Evolutionary conservation across 441 rosid species (phyloP), one percentile per base, ranked within the genome.

Genomic region (California macrophylla): DNA sequence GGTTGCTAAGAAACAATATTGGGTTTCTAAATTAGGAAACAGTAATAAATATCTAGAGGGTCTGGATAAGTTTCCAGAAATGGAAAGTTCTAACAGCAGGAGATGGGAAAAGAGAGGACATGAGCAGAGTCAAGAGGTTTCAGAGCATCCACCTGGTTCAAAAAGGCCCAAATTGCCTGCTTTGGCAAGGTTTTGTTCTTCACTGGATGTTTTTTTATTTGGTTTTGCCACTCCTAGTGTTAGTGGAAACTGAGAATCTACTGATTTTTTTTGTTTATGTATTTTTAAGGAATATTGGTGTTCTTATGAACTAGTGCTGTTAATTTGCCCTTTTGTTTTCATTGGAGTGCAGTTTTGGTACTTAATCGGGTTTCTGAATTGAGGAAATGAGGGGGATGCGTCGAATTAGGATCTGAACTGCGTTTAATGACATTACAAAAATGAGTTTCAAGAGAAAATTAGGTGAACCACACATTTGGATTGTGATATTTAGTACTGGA

Each of bases 111-210:
- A 83, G 82, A 85, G 98, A 71, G 88, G 84, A 40, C 80, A 72
- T 79, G 88, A 85, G 68, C 80, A 82, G 71, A 76, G 79, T 70
- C 93, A 85, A 69, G 93, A 87, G 77, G 85, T 72, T 67, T 80
- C 71, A 54, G 75, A 75, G 54, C 66, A 72, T 68, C 65, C 78
- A 63, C 81, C 86, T 0, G 93, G 83, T 69, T 76, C 90, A 6
- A 93, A 93, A 79, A 93, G 78, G 83, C 82, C 86, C 63, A 93
- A 86, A 75, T 36, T 89, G 73, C 97, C 97, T 24, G 90, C 91
- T 77, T 87, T 93, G 74, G 96, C 95, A 64, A 88, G 97, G 98
- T 93, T 76, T 79, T 16, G 9, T 0, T 58, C 30, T 58, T 24
- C 30, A 20, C n/a, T 21, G 24, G 3, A 2, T 5, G 10, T 30